Conservation (phyloP, 768 basidiomycete genomes). For the Termitomyces sp. region DNA sequence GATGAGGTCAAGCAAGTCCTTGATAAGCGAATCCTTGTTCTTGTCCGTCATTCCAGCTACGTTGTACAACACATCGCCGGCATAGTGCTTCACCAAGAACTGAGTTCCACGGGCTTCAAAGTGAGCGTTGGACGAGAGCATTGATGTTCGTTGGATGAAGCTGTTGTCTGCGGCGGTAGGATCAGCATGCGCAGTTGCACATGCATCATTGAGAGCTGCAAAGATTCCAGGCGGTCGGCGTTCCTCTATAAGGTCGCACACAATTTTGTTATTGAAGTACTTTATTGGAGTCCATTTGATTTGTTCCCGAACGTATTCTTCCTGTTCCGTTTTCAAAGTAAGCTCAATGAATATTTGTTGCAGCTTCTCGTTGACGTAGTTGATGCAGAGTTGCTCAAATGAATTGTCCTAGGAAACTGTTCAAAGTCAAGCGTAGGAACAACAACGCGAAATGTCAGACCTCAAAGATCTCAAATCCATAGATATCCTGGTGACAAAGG, state of each 20-base stretch:
- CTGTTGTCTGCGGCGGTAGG: conserved; percentile 94
- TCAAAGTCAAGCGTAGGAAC: conserved; percentile 1
- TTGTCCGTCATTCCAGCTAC: conserved; percentile 99
- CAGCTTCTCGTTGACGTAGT: conserved; percentile 99
- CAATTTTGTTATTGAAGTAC: conserved; percentile 97
- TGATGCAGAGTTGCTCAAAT: conserved; percentile 98
- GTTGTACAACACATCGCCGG: conserved; percentile 98
- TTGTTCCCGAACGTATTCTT: conserved; percentile 97
- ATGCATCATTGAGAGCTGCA: conserved; percentile 97
- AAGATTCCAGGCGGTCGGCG: conserved; percentile 95
- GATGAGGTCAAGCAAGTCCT: conserved; percentile 89
- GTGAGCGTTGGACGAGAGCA: conserved; percentile 80
- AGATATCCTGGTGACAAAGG: conserved; percentile 70
- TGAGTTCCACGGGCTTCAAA: conserved; percentile 93
- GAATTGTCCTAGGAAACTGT: conserved; percentile 68
- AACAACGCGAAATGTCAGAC: conserved; percentile 28
- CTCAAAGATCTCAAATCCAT: conserved; percentile 98
- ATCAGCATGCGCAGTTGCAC: conserved; percentile 97
- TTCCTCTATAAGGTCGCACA: conserved; percentile 97
- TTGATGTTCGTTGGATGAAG: conserved; percentile 86
- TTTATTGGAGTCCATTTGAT: conserved; percentile 99
- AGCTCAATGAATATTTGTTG: conserved; percentile 99
- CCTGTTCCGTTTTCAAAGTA: conserved; percentile 97
- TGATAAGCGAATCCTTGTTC: conserved; percentile 96
- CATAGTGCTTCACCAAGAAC: conserved; percentile 95